Base-by-base conservation (phyloP, 352 stramenopile genomes). In the Globisporangium splendens region DNA sequence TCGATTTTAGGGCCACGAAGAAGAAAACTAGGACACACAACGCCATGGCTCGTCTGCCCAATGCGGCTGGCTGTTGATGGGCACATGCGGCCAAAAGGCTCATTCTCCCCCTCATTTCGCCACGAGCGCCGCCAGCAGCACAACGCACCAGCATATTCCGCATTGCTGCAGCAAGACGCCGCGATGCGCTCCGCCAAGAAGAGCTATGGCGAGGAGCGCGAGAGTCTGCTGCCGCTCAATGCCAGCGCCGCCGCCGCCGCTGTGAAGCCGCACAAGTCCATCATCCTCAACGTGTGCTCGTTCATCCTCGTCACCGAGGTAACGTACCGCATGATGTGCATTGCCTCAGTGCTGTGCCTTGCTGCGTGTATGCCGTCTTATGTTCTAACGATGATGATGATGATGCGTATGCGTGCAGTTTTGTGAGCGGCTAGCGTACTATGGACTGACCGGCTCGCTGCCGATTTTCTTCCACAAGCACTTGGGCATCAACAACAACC, bases 401-500 rank as follows among this genome's bases (percentile, higher is more conserved):
- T 10, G 15, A 10, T 53, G 48, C 41, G 46, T 22, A 17, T 18
- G 22, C 8, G 28, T 54, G 48, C 2, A 88, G 75, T 89, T 95
- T 66, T 95, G 86, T 43, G 82, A 93, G 54, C 84, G 86, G 18
- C 59, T 95, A 56, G 83, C 83, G 24, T 92, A 91, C 56, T 91
- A 91, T 49, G 86, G 81, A 5, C 77, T 95, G 22, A 91, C 86
- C 11, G 86, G 83, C 6, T 93, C 86, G 46, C 63, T 95, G 51
- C 80, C 82, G 2, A 93, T 95, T 62, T 95, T 93, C 69, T 95
- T 95, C 68, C 86, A 88, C 68, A 91, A 90, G 58, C 79, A 93
- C 66, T 56, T 93, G 54, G 82, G 83, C 12, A 69, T 93, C 20
- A 83, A 70, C 66, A 91, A 69, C 31, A 86, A 93, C 57, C 69